Conservation (phyloP, 257 asterid genomes). For the Thymus quinquecostatus region DNA sequence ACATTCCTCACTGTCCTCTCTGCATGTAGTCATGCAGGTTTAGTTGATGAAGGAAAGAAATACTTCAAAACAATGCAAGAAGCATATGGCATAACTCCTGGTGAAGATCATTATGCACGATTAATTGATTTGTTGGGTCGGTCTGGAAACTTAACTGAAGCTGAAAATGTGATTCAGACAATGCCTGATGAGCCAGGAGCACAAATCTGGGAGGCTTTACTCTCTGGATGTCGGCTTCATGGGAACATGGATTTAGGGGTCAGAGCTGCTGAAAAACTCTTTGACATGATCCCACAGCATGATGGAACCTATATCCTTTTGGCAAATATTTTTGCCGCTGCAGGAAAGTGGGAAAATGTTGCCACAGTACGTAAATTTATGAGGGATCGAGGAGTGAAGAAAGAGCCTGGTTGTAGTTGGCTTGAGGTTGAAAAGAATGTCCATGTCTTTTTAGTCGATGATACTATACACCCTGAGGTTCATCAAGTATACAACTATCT, state of each 20-base stretch:
- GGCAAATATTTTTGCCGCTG: conserved; percentile 64
- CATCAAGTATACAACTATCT: conserved; percentile 52
- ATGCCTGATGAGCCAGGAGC: conserved; percentile 71
- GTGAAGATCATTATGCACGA: conserved; percentile 78
- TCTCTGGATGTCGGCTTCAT: conserved; percentile 67
- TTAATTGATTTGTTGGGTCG: conserved; percentile 64
- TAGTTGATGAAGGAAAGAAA: conserved; percentile 57
- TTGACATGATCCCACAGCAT: conserved; percentile 61
- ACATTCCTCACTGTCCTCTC: conserved; percentile 69
- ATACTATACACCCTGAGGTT: conserved; percentile 68
- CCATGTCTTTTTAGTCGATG: conserved; percentile 70
- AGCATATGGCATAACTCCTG: conserved; percentile 52
- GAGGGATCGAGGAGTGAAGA: conserved; percentile 78
- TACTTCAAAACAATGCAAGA: conserved; percentile 53
- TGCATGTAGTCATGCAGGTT: conserved; percentile 76
- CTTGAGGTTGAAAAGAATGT: conserved; percentile 67
- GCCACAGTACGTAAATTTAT: conserved; percentile 60
- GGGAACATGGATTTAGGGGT: conserved; percentile 67
- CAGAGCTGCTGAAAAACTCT: conserved; percentile 61
- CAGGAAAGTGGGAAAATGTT: conserved; percentile 60
- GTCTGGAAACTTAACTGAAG: conserved; percentile 62
- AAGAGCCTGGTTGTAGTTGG: conserved; percentile 85
- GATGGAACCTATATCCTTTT: conserved; percentile 75
- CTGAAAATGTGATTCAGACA: conserved; percentile 45
- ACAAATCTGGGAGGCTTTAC: conserved; percentile 74